Conservation (phyloP, 306 rosid species). For the Sophora flavescens region DNA sequence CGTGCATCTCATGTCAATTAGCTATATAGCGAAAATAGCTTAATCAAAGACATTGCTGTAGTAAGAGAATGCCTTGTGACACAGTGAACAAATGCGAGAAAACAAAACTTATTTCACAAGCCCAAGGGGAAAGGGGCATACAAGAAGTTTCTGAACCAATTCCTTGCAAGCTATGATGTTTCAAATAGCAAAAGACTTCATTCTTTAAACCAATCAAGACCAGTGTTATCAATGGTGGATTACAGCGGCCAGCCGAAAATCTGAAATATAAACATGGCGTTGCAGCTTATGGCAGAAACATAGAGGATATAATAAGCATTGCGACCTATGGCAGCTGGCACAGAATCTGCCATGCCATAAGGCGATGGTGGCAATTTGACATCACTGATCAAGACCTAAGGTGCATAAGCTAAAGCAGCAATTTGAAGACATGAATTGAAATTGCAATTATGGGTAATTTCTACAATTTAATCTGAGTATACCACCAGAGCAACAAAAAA, state of each 20-base stretch:
- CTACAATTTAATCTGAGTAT: neutral
- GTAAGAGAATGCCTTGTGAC: neutral
- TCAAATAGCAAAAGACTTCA: neutral
- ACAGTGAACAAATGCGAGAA: neutral
- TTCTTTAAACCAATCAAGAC: neutral
- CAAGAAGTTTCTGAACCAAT: neutral
- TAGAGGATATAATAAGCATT: too few species aligned
- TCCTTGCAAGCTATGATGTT: neutral
- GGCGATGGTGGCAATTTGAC: too few species aligned
- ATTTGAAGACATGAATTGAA: conserved; percentile 5
- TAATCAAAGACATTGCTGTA: neutral
- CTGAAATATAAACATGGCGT: too few species aligned
- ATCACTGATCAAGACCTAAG: neutral
- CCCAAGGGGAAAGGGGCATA: neutral
- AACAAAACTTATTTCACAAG: neutral
- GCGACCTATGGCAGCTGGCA: too few species aligned
- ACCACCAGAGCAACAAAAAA: neutral
- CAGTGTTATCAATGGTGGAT: neutral
- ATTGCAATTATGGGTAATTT: neutral
- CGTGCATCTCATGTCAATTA: neutral
- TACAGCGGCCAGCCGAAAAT: too few species aligned
- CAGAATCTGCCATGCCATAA: too few species aligned
- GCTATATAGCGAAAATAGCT: neutral
- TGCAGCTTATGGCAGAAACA: too few species aligned
- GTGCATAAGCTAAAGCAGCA: neutral